Percentiles rank a stretch among this genome's conserved stretches.
Evolutionary conservation across 352 stramenopile genomes (phyloP).

Genomic region (Globisporangium cylindrosporum): DNA sequence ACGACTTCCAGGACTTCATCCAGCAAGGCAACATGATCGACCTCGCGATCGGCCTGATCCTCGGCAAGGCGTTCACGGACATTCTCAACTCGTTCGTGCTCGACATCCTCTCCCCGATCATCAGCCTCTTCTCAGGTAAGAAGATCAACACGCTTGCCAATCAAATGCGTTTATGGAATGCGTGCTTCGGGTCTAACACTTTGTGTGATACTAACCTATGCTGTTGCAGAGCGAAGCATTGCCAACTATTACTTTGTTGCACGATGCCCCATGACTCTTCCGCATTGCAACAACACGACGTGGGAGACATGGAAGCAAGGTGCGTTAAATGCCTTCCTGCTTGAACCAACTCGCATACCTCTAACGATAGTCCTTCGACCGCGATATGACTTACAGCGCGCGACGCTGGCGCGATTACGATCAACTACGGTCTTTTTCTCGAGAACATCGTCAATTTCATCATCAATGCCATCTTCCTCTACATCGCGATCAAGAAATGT

Average conservation of each 20-base stretch:
- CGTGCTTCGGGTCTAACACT: neutral
- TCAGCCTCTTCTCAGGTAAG: slow-evolving; percentile 66
- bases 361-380: neutral
- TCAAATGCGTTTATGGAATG: neutral
- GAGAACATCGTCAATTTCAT: slow-evolving; percentile 77
- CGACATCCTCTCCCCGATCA: slow-evolving; percentile 60
- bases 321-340: slow-evolving; percentile 14
- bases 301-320: slow-evolving; percentile 70
- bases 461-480: slow-evolving; percentile 71
- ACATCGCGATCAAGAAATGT: slow-evolving; percentile 73
- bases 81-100: slow-evolving; percentile 73
- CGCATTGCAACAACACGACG: slow-evolving; percentile 37
- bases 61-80: slow-evolving; percentile 60
- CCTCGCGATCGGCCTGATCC: slow-evolving; percentile 64
- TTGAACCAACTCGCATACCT: neutral
- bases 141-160: neutral
- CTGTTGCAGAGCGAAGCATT: slow-evolving; percentile 41
- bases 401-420: slow-evolving; percentile 52
- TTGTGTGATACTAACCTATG: neutral
- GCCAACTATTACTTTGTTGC: slow-evolving; percentile 61
- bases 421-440: slow-evolving; percentile 68
- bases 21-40: slow-evolving; percentile 76
- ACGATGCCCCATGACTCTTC: slow-evolving; percentile 36
- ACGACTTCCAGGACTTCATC: slow-evolving; percentile 74
- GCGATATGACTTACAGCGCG: slow-evolving; percentile 28